Conservation (phyloP, 768 basidiomycete species). For the Leccinum sublutescens region DNA sequence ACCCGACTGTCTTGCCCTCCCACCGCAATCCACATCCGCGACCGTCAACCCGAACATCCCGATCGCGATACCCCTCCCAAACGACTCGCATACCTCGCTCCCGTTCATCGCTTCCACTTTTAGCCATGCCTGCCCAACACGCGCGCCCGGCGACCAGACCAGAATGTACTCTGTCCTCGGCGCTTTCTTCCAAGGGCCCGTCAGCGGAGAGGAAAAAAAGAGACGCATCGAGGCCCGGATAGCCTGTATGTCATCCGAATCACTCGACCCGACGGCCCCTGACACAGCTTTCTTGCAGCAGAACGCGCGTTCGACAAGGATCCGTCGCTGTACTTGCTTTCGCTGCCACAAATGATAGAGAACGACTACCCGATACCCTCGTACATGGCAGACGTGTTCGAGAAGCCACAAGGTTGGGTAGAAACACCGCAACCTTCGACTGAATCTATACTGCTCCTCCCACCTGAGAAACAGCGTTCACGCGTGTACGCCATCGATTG, state of each 20-base stretch:
- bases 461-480: constrained; percentile 34
- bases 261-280: not conserved
- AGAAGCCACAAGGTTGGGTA: constrained; percentile 70
- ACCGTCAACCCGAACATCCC: constrained; percentile 58
- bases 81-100: constrained; percentile 37
- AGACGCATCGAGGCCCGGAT: constrained; percentile 49
- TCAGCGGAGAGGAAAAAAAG: constrained; percentile 79
- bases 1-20: constrained; percentile 66
- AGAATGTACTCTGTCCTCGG: constrained; percentile 85
- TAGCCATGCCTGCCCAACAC: constrained; percentile 90
- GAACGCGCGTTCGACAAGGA: constrained; percentile 61
- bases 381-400: constrained; percentile 72
- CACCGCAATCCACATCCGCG: constrained; percentile 68
- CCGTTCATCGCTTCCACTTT: constrained; percentile 79
- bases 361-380: constrained; percentile 91
- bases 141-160: constrained; percentile 85
- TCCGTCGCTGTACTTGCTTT: constrained; percentile 70
- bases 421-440: constrained; percentile 63
- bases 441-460: constrained; percentile 32
- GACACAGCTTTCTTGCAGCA: constrained; percentile 37
- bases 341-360: constrained; percentile 85
- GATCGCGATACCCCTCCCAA: constrained; percentile 41
- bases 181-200: constrained; percentile 76
- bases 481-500: constrained; percentile 88
- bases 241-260: constrained; percentile 28